Conservation (phyloP, 2,329 filamentous ascomycete genomes). For the Elsinoe ampelina region DNA sequence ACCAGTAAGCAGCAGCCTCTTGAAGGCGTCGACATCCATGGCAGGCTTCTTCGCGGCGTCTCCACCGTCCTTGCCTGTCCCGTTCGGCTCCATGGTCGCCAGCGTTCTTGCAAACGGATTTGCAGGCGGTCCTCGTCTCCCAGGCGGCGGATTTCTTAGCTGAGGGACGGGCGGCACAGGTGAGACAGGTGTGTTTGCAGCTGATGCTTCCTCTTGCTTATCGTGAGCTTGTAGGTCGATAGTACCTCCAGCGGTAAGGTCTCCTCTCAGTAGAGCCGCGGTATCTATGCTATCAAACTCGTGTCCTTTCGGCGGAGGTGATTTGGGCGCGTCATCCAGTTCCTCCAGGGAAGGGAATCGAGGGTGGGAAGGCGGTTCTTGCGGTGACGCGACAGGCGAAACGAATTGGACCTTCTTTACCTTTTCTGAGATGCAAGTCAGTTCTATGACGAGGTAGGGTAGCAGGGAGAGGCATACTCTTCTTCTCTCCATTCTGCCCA, state of each 20-base stretch:
- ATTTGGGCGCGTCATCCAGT: conserved; percentile 11
- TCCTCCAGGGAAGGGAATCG: conserved; percentile 13
- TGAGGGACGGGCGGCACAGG: neutral
- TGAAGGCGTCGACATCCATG: conserved; percentile 69
- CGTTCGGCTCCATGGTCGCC: conserved; percentile 22
- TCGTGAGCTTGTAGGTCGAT: conserved; percentile 9
- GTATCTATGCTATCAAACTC: conserved; percentile 12
- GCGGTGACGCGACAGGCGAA: conserved; percentile 11
- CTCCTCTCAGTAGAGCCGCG: conserved; percentile 3
- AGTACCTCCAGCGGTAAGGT: conserved; percentile 9
- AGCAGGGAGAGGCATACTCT: neutral
- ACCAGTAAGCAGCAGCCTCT: conserved; percentile 63
- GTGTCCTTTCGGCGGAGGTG: conserved; percentile 6
- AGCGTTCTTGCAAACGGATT: conserved; percentile 28
- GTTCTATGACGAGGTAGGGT: neutral
- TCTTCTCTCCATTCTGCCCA: neutral
- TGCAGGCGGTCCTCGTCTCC: conserved; percentile 20
- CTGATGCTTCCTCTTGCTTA: neutral
- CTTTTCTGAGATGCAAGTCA: neutral
- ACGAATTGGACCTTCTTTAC: conserved; percentile 13
- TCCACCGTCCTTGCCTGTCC: neutral
- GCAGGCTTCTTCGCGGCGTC: conserved; percentile 20
- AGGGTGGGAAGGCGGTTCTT: conserved; percentile 10
- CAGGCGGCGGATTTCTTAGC: conserved; percentile 1
- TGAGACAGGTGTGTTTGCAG: neutral